phyloP scores from a whole-genome alignment of 345 rosid species.

The Draba incana region DNA sequence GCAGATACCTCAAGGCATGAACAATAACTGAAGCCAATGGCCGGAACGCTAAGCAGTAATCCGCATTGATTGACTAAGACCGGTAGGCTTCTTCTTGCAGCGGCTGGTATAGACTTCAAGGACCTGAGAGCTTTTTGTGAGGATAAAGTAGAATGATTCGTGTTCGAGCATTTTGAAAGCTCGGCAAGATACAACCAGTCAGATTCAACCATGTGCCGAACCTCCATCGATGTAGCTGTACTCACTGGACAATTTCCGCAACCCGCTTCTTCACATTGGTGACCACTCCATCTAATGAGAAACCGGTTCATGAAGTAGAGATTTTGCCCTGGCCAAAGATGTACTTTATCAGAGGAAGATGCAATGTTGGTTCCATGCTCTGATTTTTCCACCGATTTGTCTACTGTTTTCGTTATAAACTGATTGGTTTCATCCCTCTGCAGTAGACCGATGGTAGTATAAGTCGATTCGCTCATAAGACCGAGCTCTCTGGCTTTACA shows the following conservation, averaged over 20 bases:
- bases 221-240: constrained; percentile 47
- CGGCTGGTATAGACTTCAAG: constrained; percentile 65
- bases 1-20: constrained; percentile 57
- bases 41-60: constrained; percentile 71
- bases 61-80: constrained; percentile 64
- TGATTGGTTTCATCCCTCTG: constrained; percentile 65
- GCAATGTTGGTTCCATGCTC: constrained; percentile 27
- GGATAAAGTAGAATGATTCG: constrained; percentile 47
- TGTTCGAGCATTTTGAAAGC: constrained; percentile 45
- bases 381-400: constrained; percentile 33
- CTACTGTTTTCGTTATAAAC: constrained; percentile 56
- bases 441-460: constrained; percentile 47
- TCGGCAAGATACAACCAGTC: constrained; percentile 83
- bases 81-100: constrained; percentile 81
- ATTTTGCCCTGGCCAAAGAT: constrained; percentile 52
- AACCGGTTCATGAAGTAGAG: constrained; percentile 80
- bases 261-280: constrained; percentile 16
- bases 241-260: constrained; percentile 29
- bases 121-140: constrained; percentile 52
- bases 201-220: constrained; percentile 68
- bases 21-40: constrained; percentile 71
- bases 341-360: constrained; percentile 29
- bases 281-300: constrained; percentile 62
- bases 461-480: constrained; percentile 70
- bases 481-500: constrained; percentile 66